Evolutionary conservation across 2,329 filamentous ascomycete species (phyloP), one percentile per base, ranked within the genome.

Genomic region (Colletotrichum trifolii): DNA sequence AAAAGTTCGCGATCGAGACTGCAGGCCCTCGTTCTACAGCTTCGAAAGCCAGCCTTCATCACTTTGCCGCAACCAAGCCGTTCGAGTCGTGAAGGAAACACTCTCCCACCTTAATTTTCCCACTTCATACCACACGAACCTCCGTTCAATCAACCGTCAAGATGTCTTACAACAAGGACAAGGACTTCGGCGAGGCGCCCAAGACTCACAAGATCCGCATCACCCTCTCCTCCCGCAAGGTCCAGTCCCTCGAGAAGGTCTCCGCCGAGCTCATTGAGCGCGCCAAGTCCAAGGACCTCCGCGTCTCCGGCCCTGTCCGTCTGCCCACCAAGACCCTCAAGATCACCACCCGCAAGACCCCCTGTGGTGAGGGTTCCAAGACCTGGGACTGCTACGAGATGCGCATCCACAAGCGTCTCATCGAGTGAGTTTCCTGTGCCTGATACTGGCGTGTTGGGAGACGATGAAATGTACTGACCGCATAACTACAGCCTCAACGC

Each of bases 351-450:
- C 92, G 96, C 79, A 99, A 99, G 92, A 98, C 96, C 72, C 96
- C 96, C 82, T 96, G 60, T 85, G 96, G 96, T 92, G 96, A 99
- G 90, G 96, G 96, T 86, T 96, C 92, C 84, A 99, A 99, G 93
- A 99, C 96, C 79, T 99, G 96, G 96, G 96, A 98, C 82, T 90
- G 88, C 83, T 99, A 87, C 84, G 95, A 99, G 91, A 96, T 99
- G 94, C 91, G 95, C 86, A 97, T 97, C 82, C 94, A 97, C 90
- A 97, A 97, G 91, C 92, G 94, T 75, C 88, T 97, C 79, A 97
- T 97, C 79, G 94, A 97, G 89, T 92, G 80, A 76, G 89, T 87
- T 48, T 59, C 25, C 6, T 6, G 2, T 46, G 4, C 1, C 7
- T 8, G 6, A n/a, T n/a, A 1, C 7, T 8, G 6, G 17, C 17